These are phyloP conservation scores for Raffaelea arxii DNA, from an alignment of 2,329 filamentous ascomycete genomes.

Conservation along the genomic window DNA sequence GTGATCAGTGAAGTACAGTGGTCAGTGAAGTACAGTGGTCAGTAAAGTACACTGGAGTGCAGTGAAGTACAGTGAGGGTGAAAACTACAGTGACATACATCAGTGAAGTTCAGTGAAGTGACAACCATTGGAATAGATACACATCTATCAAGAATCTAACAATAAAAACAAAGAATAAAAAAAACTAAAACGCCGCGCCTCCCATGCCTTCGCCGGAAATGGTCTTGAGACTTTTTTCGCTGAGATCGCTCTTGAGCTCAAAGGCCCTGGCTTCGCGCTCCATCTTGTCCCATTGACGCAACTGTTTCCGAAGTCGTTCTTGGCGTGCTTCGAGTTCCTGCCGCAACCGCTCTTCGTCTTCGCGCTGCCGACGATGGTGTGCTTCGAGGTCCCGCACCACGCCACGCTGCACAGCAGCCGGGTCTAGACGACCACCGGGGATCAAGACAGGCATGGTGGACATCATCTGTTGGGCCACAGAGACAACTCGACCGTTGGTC, in stretches of 20 bases:
- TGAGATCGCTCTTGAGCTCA: constrained; percentile 46
- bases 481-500: background rate
- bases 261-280: constrained; percentile 44
- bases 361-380: constrained; percentile 43
- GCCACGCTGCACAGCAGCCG: constrained; percentile 34
- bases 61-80: too few species aligned
- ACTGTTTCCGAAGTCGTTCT: constrained; percentile 42
- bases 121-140: too few species aligned
- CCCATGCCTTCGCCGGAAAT: constrained; percentile 45
- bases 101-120: too few species aligned
- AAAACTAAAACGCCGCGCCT: constrained; percentile 46
- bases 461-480: constrained; percentile 41
- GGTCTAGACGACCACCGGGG: constrained; percentile 45
- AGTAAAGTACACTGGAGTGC: too few species aligned
- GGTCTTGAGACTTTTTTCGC: constrained; percentile 46
- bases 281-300: constrained; percentile 43
- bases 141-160: too few species aligned
- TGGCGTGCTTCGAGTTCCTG: constrained; percentile 43
- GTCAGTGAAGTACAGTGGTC: too few species aligned
- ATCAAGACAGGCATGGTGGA: constrained; percentile 38
- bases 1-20: too few species aligned
- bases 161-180: too few species aligned
- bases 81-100: too few species aligned
- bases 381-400: constrained; percentile 43
- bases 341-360: constrained; percentile 48